These are phyloP conservation scores for Leucoagaricus sp. DNA, from an alignment of 1,284 basidiomycete genomes.

Conservation along the genomic window DNA sequence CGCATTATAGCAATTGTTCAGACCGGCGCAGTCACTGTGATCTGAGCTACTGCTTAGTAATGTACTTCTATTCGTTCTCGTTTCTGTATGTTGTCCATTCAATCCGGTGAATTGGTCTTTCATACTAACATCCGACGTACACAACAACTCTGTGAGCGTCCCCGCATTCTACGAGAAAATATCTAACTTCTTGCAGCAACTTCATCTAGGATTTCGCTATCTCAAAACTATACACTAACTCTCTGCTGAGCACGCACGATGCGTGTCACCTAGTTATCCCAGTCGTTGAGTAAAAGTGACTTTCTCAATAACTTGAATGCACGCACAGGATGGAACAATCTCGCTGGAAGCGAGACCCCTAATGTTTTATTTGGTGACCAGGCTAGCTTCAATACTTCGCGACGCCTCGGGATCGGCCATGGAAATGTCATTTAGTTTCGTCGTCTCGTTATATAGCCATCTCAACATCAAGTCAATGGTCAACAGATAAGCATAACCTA, in stretches of 20 bases:
- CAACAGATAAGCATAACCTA: too few species aligned
- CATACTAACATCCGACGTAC: too few species aligned
- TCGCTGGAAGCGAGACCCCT: slow-evolving; percentile 11
- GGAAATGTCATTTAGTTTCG: too few species aligned
- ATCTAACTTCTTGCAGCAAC: slow-evolving; percentile 17
- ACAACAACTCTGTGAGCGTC: slow-evolving; percentile 13
- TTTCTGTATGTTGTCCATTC: slow-evolving; percentile 24
- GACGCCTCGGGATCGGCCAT: too few species aligned
- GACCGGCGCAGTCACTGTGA: slow-evolving; percentile 34
- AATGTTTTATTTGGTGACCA: slow-evolving; percentile 21
- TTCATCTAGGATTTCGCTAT: slow-evolving; percentile 29
- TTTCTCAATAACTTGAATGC: slow-evolving; percentile 27
- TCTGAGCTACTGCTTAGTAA: slow-evolving; percentile 30
- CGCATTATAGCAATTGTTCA: slow-evolving; percentile 32
- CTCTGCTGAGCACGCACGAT: slow-evolving; percentile 24
- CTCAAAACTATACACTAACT: slow-evolving; percentile 27
- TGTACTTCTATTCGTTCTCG: slow-evolving; percentile 31
- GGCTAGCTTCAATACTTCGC: not conserved
- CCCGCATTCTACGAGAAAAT: too few species aligned
- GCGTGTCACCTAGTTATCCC: too few species aligned
- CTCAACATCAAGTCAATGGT: too few species aligned
- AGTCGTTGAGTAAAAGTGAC: not conserved
- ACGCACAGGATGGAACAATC: slow-evolving; percentile 20
- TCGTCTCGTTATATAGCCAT: too few species aligned
- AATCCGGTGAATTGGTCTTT: too few species aligned